Base-by-base conservation (phyloP, 139 green algal species). In the Micromonas commoda region DNA sequence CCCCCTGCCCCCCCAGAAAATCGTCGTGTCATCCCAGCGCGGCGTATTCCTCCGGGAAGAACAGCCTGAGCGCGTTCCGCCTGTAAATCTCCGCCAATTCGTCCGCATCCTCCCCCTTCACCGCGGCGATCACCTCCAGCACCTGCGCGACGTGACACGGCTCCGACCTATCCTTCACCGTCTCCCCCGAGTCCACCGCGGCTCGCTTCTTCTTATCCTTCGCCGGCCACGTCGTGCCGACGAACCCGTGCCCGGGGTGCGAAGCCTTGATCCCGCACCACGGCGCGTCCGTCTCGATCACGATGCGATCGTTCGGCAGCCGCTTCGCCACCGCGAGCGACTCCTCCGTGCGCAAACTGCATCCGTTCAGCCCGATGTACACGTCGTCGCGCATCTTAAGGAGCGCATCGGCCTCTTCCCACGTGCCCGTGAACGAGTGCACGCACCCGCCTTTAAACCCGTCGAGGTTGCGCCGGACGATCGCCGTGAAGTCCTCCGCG, bases 111-210 rank as follows among this genome's bases (percentile, higher is more conserved):
- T 24, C 19, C 31, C 31, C 31, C 13, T 26, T 66, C 19, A 26
- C 33, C 5, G 84, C 86, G 3, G 88, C 85, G 3, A 95, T 76
- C 28, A 89, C 89, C 70, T 94, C 86, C 69, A 91, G 71, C 6
- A 92, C 84, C 81, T 86, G 76, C 26, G 79, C 63, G 26, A 94
- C 87, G 77, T 88, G 91, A 78, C 85, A 90, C 1, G 92, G 92
- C 85, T 97, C 92, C 73, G 94, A 96, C 19, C 92, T 80, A n/a
- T 89, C 85, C 85, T 97, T 97, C 31, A 97, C 88, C 28, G 88
- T 80, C 31, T 60, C 13, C 13, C 52, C 52, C 23, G 92, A 80
- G 57, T 88, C 68, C n/a, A 35, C n/a, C 32, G 54, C 65, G 32
- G 74, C 81, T 64, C 73, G 53, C 45, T 82, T 75, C 19, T 75